Conservation (phyloP, 441 rosid species). For the Breynia disticha region DNA sequence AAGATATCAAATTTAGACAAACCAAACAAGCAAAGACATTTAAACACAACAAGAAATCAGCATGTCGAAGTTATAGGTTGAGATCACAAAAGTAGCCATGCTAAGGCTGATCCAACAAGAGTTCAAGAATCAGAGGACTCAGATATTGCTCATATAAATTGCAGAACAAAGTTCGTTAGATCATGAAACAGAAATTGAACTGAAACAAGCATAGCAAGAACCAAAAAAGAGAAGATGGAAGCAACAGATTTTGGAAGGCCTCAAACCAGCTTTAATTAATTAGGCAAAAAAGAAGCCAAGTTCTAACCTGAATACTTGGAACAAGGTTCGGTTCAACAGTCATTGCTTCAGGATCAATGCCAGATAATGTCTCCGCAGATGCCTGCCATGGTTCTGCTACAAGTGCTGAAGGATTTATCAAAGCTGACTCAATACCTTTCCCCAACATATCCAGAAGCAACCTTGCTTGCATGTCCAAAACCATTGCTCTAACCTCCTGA, state of each 20-base stretch:
- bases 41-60: no score
- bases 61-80: no score
- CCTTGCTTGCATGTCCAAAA: constrained; percentile 98
- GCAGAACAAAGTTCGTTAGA: no score
- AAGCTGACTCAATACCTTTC: constrained; percentile 97
- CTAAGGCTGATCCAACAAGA: no score
- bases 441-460: constrained; percentile 97
- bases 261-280: background rate
- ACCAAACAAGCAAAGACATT: constrained; percentile 1
- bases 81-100: no score
- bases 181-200: no score
- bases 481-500: constrained; percentile 99
- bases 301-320: constrained; percentile 72
- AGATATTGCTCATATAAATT: no score
- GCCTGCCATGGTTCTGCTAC: constrained; percentile 90
- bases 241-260: background rate
- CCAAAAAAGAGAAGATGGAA: no score
- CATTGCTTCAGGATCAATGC: constrained; percentile 87
- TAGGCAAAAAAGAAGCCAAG: constrained; percentile 12
- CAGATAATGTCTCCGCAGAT: constrained; percentile 58
- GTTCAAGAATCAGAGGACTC: no score
- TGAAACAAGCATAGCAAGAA: no score
- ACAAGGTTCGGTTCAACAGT: constrained; percentile 89
- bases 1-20: constrained; percentile 11
- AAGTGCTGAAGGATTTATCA: constrained; percentile 88